Evolutionary conservation across 352 stramenopile species (phyloP), one percentile per base, ranked within the genome.

Genomic region (Globisporangium lucens): DNA sequence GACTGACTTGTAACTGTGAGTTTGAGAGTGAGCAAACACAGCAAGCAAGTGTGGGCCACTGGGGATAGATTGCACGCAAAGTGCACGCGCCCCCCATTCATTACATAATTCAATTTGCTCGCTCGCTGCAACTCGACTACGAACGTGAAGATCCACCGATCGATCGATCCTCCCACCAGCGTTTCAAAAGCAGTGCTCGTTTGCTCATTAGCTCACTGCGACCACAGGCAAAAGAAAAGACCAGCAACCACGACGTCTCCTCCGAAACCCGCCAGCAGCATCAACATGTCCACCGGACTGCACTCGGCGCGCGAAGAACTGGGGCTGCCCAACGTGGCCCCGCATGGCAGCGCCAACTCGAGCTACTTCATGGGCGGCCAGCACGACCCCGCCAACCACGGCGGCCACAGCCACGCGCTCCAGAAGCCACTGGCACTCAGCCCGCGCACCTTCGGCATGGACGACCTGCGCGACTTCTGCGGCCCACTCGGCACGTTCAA

Each of bases 381-480:
- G 20, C 68, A 63, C 8, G 52, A 76, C 43, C 15, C 43, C 43
- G 17, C 43, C 17, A 51, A 51, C 43, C 43, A 51, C 53, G 47
- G 74, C 56, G 61, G 51, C 56, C 59, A 65, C 36, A 49, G 67
- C 30, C 63, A 75, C 53, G 41, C 66, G 57, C 71, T 90, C 20
- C 77, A 83, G 22, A 93, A 93, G 73, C 82, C 87, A 17, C 83
- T 94, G 36, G 85, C 80, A 56, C 83, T 94, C 36, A 91, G 82
- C 36, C 87, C 87, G 49, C 79, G 86, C 22, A 92, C 82, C 3
- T 93, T 94, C 56, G 85, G 85, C 38, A 94, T 94, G 87, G 87
- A 94, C 64, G 87, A 94, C 62, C 66, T 94, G 62, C 85, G 85
- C 55, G 85, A 94, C 67, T 94, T 94, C 67, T 91, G 84, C 61